phyloP scores from a whole-genome alignment of 345 rosid genomes.

The Eucalyptus victrix region DNA sequence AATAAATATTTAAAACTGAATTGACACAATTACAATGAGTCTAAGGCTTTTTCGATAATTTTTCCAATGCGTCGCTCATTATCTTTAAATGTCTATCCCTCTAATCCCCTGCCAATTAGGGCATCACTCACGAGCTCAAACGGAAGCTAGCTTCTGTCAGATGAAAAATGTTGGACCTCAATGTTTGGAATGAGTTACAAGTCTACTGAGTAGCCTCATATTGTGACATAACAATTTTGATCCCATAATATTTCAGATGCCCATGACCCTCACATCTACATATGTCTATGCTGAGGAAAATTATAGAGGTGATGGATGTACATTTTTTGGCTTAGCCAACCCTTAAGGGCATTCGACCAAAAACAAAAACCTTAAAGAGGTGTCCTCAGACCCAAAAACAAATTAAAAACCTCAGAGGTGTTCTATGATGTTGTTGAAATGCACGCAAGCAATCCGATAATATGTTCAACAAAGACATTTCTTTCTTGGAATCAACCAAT shows the following conservation, averaged over 20 bases:
- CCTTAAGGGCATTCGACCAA: not conserved
- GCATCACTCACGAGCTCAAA: not conserved
- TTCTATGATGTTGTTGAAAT: not conserved
- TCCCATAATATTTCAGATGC: not conserved
- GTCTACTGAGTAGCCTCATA: not conserved
- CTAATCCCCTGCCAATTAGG: not conserved
- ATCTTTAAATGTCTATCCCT: not conserved
- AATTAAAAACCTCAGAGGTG: not conserved
- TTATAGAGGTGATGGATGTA: not conserved
- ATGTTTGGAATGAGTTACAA: not conserved
- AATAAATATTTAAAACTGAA: too few relatives aligned
- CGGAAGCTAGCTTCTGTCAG: not conserved
- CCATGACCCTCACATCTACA: not conserved
- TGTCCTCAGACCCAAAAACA: not conserved
- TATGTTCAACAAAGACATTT: not conserved
- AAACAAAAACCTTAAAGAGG: not conserved
- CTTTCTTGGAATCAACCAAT: not conserved
- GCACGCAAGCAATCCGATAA: not conserved
- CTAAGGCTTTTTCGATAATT: too few relatives aligned
- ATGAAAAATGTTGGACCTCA: not conserved
- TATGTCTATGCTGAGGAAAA: not conserved
- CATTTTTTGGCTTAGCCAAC: not conserved
- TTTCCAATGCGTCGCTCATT: too few relatives aligned
- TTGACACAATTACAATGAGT: too few relatives aligned
- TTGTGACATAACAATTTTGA: not conserved